These are phyloP conservation scores for Salvia miltiorrhiza DNA, from an alignment of 257 asterid species.

Conservation along the genomic window DNA sequence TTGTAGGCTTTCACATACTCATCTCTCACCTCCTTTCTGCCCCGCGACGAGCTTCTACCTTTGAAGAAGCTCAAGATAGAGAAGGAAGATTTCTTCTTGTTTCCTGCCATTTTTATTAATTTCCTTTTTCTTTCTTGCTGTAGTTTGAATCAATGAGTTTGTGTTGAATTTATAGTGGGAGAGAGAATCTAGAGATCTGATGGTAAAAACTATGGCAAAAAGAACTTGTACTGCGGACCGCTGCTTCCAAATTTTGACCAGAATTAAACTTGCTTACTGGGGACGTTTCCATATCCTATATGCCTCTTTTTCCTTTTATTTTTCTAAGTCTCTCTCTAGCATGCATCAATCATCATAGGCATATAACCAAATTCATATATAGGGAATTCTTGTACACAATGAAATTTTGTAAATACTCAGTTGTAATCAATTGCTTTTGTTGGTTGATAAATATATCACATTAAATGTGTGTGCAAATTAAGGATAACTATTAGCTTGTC, in stretches of 20 bases:
- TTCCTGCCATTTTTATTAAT: conserved; percentile 66
- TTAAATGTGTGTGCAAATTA: no score
- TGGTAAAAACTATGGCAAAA: conserved; percentile 28
- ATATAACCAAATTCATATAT: no score
- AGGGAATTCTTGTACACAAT: no score
- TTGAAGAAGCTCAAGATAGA: conserved; percentile 40
- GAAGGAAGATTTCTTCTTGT: conserved; percentile 51
- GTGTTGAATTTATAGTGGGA: conserved; percentile 33
- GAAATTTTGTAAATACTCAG: no score
- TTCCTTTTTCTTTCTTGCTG: neutral
- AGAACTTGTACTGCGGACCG: conserved; percentile 45
- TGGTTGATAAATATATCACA: no score
- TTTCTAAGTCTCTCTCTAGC: no score
- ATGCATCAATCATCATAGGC: no score
- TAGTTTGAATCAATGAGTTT: conserved; percentile 16
- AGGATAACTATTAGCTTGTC: no score
- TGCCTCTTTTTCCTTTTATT: neutral
- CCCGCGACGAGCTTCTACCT: conserved; percentile 22
- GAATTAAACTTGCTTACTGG: neutral
- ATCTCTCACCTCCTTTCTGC: conserved; percentile 12
- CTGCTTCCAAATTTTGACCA: conserved; percentile 37
- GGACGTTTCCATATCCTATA: neutral
- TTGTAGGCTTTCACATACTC: conserved; percentile 44
- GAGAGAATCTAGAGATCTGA: neutral
- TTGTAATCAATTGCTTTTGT: no score